Base-by-base conservation (phyloP, 148 eudicot genomes). In the Rhododendron ovatum region DNA sequence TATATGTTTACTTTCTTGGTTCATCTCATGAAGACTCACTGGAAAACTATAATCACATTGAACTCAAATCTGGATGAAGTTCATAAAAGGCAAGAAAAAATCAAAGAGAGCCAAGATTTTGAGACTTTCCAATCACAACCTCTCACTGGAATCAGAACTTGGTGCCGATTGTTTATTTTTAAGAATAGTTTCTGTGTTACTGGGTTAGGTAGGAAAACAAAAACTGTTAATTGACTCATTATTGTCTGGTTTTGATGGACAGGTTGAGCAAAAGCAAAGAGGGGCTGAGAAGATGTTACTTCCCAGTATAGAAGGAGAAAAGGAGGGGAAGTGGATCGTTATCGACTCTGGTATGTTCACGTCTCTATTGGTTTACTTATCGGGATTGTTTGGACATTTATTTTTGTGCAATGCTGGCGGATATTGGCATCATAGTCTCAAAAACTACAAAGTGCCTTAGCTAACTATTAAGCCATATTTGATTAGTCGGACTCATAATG, bases 271-370 rank as follows among this genome's bases (percentile, higher is more conserved):
- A 91, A 96, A 96, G 92, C 99, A 96, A 84, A 88, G 84, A 87
- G 96, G 94, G 81, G 93, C 91, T 43, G 86, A 95, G 84, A 93
- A 95, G 86, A 94, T 92, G 98, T 79, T 96, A 90, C 89, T 96
- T 77, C 99, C 99, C 22, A 90, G 92, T 81, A 92, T 96, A 85
- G 98, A 93, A 87, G 99, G 99, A 73, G 92, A 94, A 88, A 92
- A 92, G 86, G 93, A 93, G 69, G 99, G 96, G 79, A 95, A 95
- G 80, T 96, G 99, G 98, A 91, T 95, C 82, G 99, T 94, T 41
- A 89, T 96, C 26, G 99, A 96, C 89, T 93, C 98, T 86, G 99
- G 99, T 96, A 89, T 61, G 84, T 79, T 55, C 86, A 57, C 80
- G n/a, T n/a, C 76, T 78, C 14, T 20, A 20, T 8, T 18, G 37